Percentiles rank a stretch among this genome's conserved stretches.
phyloP scores from a whole-genome alignment of 495 filamentous ascomycete species.

The Aspergillus campestris region DNA sequence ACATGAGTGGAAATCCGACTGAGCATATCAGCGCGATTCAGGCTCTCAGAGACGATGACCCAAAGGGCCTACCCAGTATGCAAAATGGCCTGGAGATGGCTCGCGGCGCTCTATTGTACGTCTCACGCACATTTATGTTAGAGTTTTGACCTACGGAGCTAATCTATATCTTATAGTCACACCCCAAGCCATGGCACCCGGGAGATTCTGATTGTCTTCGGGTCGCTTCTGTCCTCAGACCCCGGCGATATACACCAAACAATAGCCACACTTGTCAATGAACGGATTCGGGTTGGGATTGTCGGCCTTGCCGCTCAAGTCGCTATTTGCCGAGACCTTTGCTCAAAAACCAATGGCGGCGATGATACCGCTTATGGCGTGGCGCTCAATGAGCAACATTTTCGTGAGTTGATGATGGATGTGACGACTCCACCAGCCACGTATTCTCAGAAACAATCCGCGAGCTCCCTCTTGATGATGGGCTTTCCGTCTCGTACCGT shows the following conservation, averaged over 20 bases:
- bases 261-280: conserved; percentile 61
- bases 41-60: conserved; percentile 63
- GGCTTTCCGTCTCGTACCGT: conserved; percentile 93
- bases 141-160: conserved; percentile 2
- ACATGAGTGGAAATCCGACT: conserved; percentile 83
- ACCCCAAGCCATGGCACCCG: conserved; percentile 87
- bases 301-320: conserved; percentile 88
- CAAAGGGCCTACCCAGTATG: conserved; percentile 79
- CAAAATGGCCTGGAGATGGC: conserved; percentile 97
- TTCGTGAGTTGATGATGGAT: conserved; percentile 78
- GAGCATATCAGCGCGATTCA: conserved; percentile 77
- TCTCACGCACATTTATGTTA: conserved; percentile 4
- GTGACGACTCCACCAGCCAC: conserved; percentile 83
- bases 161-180: conserved; percentile 46
- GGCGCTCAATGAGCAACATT: conserved; percentile 80
- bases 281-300: conserved; percentile 78
- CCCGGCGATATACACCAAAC: conserved; percentile 94
- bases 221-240: conserved; percentile 80
- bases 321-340: conserved; percentile 87
- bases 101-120: conserved; percentile 73
- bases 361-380: conserved; percentile 71
- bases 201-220: conserved; percentile 86
- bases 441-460: conserved; percentile 54
- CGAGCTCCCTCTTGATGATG: conserved; percentile 87
- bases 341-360: conserved; percentile 70